phyloP scores from a whole-genome alignment of 1,139 yeast species.

The Yamadazyma songkhlaensis region DNA sequence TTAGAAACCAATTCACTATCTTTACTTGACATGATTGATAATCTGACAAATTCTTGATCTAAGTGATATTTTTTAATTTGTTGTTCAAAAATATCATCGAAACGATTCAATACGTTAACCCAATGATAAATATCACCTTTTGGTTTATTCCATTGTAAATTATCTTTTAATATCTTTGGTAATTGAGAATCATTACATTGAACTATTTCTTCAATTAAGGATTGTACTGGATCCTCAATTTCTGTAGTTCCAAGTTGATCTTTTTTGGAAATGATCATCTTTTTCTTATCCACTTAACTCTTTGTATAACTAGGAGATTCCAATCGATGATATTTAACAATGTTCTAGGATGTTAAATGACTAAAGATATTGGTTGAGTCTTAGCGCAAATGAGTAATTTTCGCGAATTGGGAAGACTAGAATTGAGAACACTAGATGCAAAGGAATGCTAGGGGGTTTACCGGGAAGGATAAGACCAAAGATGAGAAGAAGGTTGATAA shows the following conservation, averaged over 20 bases:
- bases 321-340: no score
- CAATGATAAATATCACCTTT: slow-evolving; percentile 75
- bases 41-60: slow-evolving; percentile 42
- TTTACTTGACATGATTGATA: slow-evolving; percentile 39
- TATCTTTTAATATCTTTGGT: slow-evolving; percentile 24
- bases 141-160: slow-evolving; percentile 59
- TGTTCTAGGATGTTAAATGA: no score
- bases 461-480: no score
- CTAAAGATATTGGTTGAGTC: no score
- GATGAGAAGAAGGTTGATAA: background rate
- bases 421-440: no score
- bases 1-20: slow-evolving; percentile 51
- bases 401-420: no score
- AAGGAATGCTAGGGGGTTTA: no score
- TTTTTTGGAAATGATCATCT: slow-evolving; percentile 33
- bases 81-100: slow-evolving; percentile 63
- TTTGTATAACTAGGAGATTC: no score
- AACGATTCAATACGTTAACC: slow-evolving; percentile 71
- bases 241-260: slow-evolving; percentile 32
- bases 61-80: slow-evolving; percentile 56
- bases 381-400: no score
- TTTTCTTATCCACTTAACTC: background rate
- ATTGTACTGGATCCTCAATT: slow-evolving; percentile 33
- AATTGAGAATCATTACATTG: slow-evolving; percentile 30
- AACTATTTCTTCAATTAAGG: slow-evolving; percentile 35